Evolutionary conservation across 805 yeast species (phyloP).

Genomic region (Saccharomycopsis sp.): DNA sequence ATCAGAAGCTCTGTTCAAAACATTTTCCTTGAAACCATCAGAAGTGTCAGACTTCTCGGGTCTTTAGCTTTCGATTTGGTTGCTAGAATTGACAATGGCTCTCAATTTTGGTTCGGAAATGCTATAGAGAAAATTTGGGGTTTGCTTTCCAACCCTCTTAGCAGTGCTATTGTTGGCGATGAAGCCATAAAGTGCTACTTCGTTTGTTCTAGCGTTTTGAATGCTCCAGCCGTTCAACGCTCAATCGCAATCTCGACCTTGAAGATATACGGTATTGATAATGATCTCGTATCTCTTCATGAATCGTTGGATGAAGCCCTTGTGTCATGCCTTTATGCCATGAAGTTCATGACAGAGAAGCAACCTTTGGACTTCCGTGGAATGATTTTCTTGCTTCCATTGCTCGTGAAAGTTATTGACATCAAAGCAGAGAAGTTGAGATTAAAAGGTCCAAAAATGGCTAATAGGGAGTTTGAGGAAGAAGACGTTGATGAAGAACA

Average conservation of each 20-base stretch:
- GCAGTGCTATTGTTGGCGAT: conserved; percentile 33
- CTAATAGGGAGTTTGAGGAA: conserved; percentile 60
- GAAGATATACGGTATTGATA: conserved; percentile 39
- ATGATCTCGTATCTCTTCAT: conserved; percentile 34
- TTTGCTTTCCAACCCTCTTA: conserved; percentile 29
- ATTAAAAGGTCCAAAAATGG: conserved; percentile 31
- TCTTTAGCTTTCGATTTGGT: conserved; percentile 35
- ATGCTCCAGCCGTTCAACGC: conserved; percentile 34
- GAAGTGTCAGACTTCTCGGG: conserved; percentile 45
- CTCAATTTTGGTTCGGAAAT: conserved; percentile 61
- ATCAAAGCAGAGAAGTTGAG: conserved; percentile 36
- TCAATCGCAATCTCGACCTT: conserved; percentile 65
- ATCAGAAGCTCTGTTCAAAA: conserved; percentile 41
- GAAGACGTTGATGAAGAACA: conserved; percentile 89
- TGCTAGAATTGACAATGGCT: conserved; percentile 58
- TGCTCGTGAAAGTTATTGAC: conserved; percentile 58
- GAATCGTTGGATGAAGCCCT: conserved; percentile 47
- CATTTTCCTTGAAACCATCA: conserved; percentile 31
- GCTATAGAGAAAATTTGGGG: no score
- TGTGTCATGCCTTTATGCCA: conserved; percentile 62
- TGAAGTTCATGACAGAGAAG: conserved; percentile 68
- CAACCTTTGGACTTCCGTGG: conserved; percentile 59
- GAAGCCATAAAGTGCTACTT: conserved; percentile 44
- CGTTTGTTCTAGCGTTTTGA: conserved; percentile 42
- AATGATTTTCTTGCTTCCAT: conserved; percentile 66